Base-by-base conservation (phyloP, 2,329 filamentous ascomycete genomes). In the Phaeoacremonium minimum region DNA sequence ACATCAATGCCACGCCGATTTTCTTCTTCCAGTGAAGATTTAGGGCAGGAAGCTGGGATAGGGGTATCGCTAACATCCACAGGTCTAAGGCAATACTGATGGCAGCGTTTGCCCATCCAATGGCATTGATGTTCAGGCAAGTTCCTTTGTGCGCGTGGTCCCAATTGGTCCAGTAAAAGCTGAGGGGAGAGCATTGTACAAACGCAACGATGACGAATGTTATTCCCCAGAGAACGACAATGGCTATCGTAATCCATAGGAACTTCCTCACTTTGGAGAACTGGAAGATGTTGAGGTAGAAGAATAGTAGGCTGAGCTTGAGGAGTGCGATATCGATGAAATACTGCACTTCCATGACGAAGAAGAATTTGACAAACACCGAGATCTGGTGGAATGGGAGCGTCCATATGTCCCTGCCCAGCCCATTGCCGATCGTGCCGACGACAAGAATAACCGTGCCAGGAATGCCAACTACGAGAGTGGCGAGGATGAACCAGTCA, bases 51-150 rank as follows among this genome's bases (percentile, higher is more conserved):
- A 71, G 43, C 15, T 63, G 56, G 16, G 55, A 57, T 15, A 70
- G 47, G 0, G 67, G 66, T 1, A 70, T 44, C 1, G 50, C 56
- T 30, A 71, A 53, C 43, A 73, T 66, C 46, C 59, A 58, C 1
- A 68, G 8, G 40, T 72, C 67, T 15, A 70, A 46, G 3, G 49
- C 49, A 8, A 72, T 63, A 28, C 65, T 61, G 31, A 67, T 56
- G 1, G 47, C 49, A 0, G 67, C 66, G 20, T 68, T 63, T 15
- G 58, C 56, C 63, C 66, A 71, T 2, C 55, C 56, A 17, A 66
- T 57, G 0, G 51, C 46, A 28, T 60, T 63, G 12, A 61, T 49
- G 28, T 71, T 52, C 34, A 67, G 48, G 38, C 69, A 73, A 4
- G 33, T 49, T 2, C 69, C 69, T 1, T 46, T 22, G 4, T 61